Evolutionary conservation across 352 stramenopile genomes (phyloP), one percentile per base, ranked within the genome.

Genomic region (Phytophthora quininea): DNA sequence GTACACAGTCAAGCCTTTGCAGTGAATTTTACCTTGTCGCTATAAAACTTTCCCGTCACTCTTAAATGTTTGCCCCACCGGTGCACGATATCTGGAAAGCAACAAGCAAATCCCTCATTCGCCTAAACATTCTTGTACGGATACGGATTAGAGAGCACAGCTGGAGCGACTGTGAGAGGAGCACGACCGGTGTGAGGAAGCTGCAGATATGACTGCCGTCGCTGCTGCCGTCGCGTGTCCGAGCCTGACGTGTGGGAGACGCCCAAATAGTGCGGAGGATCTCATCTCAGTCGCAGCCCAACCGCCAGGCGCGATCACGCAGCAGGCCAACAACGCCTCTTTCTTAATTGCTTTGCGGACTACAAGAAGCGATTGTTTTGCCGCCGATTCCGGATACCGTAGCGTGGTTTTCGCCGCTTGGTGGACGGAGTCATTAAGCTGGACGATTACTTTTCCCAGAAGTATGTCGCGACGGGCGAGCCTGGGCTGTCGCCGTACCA

Each of bases 401-500:
- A 30, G 5, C 0, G 5, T 5, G 38, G 60, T 15, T 61, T 66
- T 35, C 9, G 54, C 30, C n/a, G 47, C 9, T 19, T 60, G 8
- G n/a, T 66, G 9, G 2, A 53, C 12, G 58, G 40, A 9, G 54
- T 57, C 4, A n/a, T 43, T 2, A 15, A 3, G 24, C 40, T 24
- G 2, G 49, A 63, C 30, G 31, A 42, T 11, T 64, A 65, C 43
- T 71, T 71, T 12, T 27, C 57, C 2, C 35, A 62, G 48, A 33
- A 29, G 6, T 43, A 42, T 12, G 56, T 71, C 55, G 67, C 61
- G 4, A 37, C 38, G 3, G 58, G 59, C 4, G 37, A 32, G 4
- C 29, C 14, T 27, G 53, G 63, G 4, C 29, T 76, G 0, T 69
- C 63, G 14, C 11, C 64, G 8, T 2, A 47, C 3, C 58, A 76